A percentile compares a stretch with the other conserved stretches of the same genome.
These are phyloP conservation scores for Trichoderma koningii DNA, from an alignment of 2,329 filamentous ascomycete genomes.

Conservation along the genomic window DNA sequence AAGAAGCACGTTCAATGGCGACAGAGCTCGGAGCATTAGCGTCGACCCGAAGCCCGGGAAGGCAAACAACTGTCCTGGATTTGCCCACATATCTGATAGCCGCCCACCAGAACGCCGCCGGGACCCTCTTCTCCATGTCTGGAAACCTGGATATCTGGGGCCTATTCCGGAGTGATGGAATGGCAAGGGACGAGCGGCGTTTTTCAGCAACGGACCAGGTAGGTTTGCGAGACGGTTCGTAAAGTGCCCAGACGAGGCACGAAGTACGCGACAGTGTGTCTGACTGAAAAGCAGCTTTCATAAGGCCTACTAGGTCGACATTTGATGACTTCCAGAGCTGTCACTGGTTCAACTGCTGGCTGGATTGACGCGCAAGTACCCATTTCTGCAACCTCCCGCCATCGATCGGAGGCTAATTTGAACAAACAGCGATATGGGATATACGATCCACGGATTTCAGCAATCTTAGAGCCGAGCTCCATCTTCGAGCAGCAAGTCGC, in stretches of 20 bases:
- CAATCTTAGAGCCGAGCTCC: neutral
- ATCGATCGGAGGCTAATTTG: no score
- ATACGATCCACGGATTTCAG: neutral
- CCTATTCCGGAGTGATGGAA: constrained; percentile 14
- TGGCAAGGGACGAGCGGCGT: neutral
- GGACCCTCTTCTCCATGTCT: constrained; percentile 5
- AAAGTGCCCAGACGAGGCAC: neutral
- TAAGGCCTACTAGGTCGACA: no score
- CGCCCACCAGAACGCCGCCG: neutral
- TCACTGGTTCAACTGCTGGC: no score
- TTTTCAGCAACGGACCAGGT: neutral
- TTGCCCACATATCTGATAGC: neutral
- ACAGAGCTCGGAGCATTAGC: neutral
- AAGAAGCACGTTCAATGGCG: neutral
- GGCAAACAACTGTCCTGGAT: neutral
- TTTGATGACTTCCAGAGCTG: no score
- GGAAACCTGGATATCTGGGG: neutral
- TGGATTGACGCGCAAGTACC: no score
- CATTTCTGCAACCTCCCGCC: no score
- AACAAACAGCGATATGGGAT: no score
- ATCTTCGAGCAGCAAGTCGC: constrained; percentile 16
- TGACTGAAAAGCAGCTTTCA: no score
- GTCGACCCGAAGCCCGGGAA: neutral
- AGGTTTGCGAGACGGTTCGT: neutral
- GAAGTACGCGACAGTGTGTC: neutral